Conservation (phyloP, 2,329 filamentous ascomycete genomes). For the Tolypocladium sp. region DNA sequence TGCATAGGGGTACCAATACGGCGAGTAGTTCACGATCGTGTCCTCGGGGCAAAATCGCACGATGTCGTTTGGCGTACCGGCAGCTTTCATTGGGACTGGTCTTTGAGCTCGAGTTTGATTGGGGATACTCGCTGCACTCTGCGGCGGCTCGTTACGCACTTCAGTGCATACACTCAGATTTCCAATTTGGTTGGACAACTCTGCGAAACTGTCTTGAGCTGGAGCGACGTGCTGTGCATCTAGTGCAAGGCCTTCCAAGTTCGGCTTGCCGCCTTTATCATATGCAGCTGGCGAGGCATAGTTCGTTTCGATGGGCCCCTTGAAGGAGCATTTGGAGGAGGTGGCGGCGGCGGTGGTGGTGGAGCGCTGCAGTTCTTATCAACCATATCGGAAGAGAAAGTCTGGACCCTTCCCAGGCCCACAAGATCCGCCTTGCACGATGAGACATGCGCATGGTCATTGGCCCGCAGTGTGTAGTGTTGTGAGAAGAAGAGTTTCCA, state of each 20-base stretch:
- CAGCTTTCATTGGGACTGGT: slow-evolving; percentile 7
- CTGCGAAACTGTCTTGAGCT: background rate
- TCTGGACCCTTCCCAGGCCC: background rate
- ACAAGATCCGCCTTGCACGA: background rate
- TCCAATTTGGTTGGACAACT: background rate
- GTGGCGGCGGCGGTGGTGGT: background rate
- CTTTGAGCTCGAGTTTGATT: background rate
- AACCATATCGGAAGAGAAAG: background rate
- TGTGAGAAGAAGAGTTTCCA: background rate
- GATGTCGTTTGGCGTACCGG: slow-evolving; percentile 12
- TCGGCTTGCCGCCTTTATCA: background rate
- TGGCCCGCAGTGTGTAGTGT: background rate
- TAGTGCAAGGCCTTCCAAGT: background rate
- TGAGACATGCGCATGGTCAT: background rate
- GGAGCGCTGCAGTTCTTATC: background rate
- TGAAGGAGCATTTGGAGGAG: background rate
- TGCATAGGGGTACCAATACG: slow-evolving; percentile 21
- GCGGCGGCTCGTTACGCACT: background rate
- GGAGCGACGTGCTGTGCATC: background rate
- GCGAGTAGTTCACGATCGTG: slow-evolving; percentile 15
- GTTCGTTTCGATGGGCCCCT: background rate
- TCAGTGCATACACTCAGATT: background rate
- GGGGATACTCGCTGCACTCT: background rate
- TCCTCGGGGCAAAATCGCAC: slow-evolving; percentile 18
- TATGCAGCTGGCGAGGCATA: background rate